phyloP scores from a whole-genome alignment of 2,329 filamentous ascomycete genomes.

The Apiospora aurea region DNA sequence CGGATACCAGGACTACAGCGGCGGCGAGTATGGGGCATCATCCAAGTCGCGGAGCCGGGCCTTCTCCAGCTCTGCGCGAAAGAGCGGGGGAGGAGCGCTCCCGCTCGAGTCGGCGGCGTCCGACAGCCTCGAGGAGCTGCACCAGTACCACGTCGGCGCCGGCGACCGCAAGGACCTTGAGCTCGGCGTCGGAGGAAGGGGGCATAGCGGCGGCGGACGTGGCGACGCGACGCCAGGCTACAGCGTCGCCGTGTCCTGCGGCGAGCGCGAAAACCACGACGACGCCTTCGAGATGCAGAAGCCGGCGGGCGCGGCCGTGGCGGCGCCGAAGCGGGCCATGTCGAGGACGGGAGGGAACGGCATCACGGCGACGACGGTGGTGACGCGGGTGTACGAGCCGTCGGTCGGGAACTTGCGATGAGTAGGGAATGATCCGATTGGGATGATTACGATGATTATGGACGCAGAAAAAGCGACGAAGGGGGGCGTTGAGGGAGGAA shows the following conservation, averaged over 20 bases:
- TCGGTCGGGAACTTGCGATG: neutral
- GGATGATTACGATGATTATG: neutral
- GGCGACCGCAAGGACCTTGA: conserved; percentile 3
- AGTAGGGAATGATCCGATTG: neutral
- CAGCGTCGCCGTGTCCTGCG: conserved; percentile 12
- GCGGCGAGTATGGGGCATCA: neutral
- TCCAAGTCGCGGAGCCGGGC: neutral
- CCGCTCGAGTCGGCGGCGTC: neutral
- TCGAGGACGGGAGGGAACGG: neutral
- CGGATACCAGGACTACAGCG: conserved; percentile 19
- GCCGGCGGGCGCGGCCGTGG: neutral
- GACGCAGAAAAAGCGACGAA: neutral
- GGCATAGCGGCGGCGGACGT: neutral
- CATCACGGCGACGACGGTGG: conserved; percentile 22
- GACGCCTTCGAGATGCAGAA: neutral
- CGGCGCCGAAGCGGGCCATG: neutral
- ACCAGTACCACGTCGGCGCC: neutral
- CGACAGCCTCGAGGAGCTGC: conserved; percentile 22
- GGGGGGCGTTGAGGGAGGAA: too few relatives aligned
- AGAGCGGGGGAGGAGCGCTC: neutral
- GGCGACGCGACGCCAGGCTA: neutral
- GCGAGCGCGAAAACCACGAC: neutral
- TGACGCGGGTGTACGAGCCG: conserved; percentile 18
- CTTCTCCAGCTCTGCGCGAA: neutral
- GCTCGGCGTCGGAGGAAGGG: conserved; percentile 12